Conservation (phyloP, 2,329 filamentous ascomycete genomes). For the Ophiostoma sp. region DNA sequence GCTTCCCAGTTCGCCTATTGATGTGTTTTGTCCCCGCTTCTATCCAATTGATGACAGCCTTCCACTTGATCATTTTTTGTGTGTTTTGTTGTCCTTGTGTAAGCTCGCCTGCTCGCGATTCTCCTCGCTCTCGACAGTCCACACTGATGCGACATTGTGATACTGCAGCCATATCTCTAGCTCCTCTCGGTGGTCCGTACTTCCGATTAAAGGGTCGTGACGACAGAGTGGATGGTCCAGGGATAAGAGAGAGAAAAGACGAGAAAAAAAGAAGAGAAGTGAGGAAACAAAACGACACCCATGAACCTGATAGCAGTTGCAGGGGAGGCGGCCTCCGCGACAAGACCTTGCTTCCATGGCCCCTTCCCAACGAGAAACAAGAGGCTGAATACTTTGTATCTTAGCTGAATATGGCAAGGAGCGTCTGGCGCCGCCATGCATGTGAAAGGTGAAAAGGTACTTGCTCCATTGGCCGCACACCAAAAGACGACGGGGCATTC, state of each 20-base stretch:
- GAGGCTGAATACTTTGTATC: background rate
- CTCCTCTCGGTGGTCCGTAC: background rate
- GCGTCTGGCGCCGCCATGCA: background rate
- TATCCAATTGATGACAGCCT: background rate
- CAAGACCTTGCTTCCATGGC: background rate
- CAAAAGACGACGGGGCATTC: background rate
- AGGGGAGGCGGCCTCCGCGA: conserved; percentile 2
- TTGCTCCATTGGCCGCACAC: background rate
- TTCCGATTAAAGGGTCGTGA: background rate
- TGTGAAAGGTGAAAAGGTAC: background rate
- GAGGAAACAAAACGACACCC: background rate
- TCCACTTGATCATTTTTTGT: background rate
- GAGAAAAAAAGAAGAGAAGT: background rate
- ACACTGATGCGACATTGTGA: background rate
- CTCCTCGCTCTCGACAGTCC: background rate
- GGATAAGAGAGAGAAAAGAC: background rate
- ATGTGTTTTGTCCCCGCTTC: background rate
- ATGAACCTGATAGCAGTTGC: background rate
- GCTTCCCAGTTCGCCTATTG: background rate
- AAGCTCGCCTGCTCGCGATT: background rate
- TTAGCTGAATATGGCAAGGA: background rate
- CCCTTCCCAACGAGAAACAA: background rate
- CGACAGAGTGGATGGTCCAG: background rate
- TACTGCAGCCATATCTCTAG: background rate
- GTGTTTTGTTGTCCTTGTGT: background rate